Conservation (phyloP, 352 stramenopile genomes). For the Pythium chondricola region DNA sequence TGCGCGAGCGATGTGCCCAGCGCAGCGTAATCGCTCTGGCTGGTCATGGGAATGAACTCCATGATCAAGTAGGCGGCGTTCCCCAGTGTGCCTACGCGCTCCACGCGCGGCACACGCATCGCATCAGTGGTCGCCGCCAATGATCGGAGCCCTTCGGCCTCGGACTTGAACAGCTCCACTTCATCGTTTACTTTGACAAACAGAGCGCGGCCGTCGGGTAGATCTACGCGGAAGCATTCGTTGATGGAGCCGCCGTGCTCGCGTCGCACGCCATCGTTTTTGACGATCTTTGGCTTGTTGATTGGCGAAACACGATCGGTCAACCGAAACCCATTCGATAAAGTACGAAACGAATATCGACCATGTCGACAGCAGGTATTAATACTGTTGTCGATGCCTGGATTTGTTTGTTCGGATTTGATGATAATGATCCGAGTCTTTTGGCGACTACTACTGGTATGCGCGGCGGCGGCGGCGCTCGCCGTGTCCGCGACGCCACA, state of each 20-base stretch:
- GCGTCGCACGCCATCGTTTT: slow-evolving; percentile 10
- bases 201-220: background rate
- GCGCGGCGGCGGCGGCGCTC: no score
- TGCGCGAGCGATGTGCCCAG: slow-evolving; percentile 5
- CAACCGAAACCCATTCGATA: no score
- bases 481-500: no score
- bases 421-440: no score
- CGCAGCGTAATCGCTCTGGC: background rate
- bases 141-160: slow-evolving; percentile 4
- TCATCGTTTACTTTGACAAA: slow-evolving; percentile 16
- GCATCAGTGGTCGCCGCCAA: background rate
- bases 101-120: slow-evolving; percentile 4
- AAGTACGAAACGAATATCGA: no score
- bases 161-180: background rate
- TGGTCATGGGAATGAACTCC: slow-evolving; percentile 4
- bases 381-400: no score
- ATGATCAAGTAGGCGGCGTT: slow-evolving; percentile 8
- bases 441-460: no score
- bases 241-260: slow-evolving; percentile 11
- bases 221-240: slow-evolving; percentile 9
- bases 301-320: no score
- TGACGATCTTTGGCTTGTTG: no score
- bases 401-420: no score
- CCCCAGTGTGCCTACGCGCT: background rate
- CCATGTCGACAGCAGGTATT: no score